Percentiles rank a stretch among this genome's conserved stretches.
Evolutionary conservation across 78 protist genomes (phyloP).

Genomic region (Ministeria vibrans): DNA sequence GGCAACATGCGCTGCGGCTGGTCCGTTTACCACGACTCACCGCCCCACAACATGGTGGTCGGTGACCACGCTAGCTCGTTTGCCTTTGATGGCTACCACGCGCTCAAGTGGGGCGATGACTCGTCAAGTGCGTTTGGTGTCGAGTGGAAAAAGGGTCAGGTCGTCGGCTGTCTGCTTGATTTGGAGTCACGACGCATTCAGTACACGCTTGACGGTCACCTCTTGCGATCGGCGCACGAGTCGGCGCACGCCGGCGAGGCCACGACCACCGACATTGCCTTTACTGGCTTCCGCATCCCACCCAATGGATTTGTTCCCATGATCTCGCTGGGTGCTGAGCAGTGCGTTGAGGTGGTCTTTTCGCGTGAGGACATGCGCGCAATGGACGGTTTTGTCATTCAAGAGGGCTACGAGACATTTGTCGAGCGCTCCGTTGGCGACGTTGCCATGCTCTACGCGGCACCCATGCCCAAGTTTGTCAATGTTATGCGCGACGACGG

Average conservation of each 20-base stretch:
- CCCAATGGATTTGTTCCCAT: neutral
- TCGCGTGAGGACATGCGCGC: neutral
- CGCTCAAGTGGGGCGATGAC: neutral
- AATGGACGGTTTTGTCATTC: neutral
- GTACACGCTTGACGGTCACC: neutral
- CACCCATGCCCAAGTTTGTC: neutral
- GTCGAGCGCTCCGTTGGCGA: neutral
- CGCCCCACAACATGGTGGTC: no score
- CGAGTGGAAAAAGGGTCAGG: neutral
- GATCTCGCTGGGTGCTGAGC: neutral
- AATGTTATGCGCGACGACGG: no score
- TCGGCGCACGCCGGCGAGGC: constrained; percentile 4
- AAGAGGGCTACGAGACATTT: neutral
- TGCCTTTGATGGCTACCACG: neutral
- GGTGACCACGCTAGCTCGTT: neutral
- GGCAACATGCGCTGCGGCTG: constrained; percentile 2
- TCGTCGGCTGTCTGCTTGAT: neutral
- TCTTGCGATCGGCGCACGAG: neutral
- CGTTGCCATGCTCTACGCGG: neutral
- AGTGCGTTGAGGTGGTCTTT: neutral
- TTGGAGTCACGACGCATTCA: neutral
- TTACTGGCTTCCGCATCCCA: neutral
- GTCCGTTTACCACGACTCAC: neutral
- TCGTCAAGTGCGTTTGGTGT: neutral
- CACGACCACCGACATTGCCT: neutral